Conservation (phyloP, 2,329 filamentous ascomycete species). For the Cytospora mali region DNA sequence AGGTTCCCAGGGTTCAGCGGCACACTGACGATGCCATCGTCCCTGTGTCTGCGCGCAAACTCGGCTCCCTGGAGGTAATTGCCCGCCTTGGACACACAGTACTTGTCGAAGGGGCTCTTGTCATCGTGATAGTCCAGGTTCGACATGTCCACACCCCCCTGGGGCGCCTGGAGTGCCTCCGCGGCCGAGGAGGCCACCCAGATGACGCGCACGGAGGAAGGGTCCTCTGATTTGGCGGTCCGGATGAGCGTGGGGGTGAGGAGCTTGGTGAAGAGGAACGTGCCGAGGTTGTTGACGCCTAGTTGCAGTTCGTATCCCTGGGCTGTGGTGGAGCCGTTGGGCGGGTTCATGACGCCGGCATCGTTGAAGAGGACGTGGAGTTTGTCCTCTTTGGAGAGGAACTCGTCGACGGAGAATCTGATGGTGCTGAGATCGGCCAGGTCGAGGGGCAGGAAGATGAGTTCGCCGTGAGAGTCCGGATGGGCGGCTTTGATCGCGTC, state of each 20-base stretch:
- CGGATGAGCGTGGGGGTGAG: conserved; percentile 23
- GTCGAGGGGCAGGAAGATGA: conserved; percentile 42
- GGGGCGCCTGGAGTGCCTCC: conserved; percentile 11
- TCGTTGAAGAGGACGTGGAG: conserved; percentile 46
- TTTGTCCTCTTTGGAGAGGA: conserved; percentile 32
- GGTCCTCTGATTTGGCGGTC: conserved; percentile 12
- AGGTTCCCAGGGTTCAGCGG: conserved; percentile 36
- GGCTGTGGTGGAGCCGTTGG: conserved; percentile 33
- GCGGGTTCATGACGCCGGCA: conserved; percentile 42
- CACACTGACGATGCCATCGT: conserved; percentile 33
- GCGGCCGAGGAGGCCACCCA: conserved; percentile 24
- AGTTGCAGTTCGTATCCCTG: conserved; percentile 28
- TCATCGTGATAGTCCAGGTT: conserved; percentile 24
- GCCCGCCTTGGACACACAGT: conserved; percentile 35
- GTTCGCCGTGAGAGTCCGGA: conserved; percentile 31
- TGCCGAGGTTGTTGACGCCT: conserved; percentile 27
- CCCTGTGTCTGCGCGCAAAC: conserved; percentile 32
- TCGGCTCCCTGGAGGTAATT: conserved; percentile 31
- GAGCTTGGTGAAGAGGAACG: conserved; percentile 26
- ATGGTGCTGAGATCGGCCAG: conserved; percentile 34
- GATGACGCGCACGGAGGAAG: conserved; percentile 21
- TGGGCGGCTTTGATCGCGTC: conserved; percentile 38
- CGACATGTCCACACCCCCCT: conserved; percentile 14
- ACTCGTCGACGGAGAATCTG: conserved; percentile 32
- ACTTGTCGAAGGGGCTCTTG: conserved; percentile 23